Evolutionary conservation across 768 basidiomycete species (phyloP).

Genomic region (Strobilomyces dryophilus): DNA sequence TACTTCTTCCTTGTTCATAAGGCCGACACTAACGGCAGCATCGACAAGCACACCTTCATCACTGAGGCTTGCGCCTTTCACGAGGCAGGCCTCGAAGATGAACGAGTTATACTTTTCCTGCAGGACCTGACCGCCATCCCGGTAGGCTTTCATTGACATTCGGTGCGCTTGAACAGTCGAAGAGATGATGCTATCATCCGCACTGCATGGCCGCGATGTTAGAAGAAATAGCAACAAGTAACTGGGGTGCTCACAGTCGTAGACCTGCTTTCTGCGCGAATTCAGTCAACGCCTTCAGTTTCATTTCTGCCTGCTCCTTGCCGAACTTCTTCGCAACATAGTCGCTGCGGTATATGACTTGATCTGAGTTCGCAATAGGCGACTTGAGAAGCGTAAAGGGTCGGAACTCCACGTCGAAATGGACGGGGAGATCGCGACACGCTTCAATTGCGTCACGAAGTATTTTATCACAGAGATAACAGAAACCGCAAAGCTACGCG

Average conservation of each 20-base stretch:
- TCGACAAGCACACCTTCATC: slow-evolving; percentile 32
- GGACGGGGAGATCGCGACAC: slow-evolving; percentile 27
- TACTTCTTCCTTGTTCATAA: slow-evolving; percentile 37
- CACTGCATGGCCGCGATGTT: slow-evolving; percentile 19
- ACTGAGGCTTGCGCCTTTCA: slow-evolving; percentile 32
- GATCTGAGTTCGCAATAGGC: not conserved
- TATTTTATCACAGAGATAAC: slow-evolving; percentile 35
- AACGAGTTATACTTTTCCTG: slow-evolving; percentile 35
- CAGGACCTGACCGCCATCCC: slow-evolving; percentile 32
- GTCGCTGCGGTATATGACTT: slow-evolving; percentile 15
- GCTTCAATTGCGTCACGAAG: slow-evolving; percentile 32
- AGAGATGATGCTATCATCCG: slow-evolving; percentile 35
- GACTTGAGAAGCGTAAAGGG: slow-evolving; percentile 25
- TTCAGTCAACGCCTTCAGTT: slow-evolving; percentile 20
- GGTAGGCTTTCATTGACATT: slow-evolving; percentile 39
- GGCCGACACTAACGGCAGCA: slow-evolving; percentile 31
- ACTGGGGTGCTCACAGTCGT: slow-evolving; percentile 17
- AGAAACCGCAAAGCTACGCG: slow-evolving; percentile 32
- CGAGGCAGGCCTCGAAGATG: slow-evolving; percentile 39
- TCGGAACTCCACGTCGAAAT: slow-evolving; percentile 31
- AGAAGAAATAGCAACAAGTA: not conserved
- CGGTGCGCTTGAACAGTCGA: slow-evolving; percentile 40
- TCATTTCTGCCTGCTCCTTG: slow-evolving; percentile 22
- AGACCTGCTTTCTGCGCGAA: slow-evolving; percentile 24
- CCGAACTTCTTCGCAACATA: slow-evolving; percentile 23